Percentiles rank a stretch among this genome's conserved stretches.
phyloP scores from a whole-genome alignment of 352 stramenopile genomes.

The Globisporangium cederbergense region DNA sequence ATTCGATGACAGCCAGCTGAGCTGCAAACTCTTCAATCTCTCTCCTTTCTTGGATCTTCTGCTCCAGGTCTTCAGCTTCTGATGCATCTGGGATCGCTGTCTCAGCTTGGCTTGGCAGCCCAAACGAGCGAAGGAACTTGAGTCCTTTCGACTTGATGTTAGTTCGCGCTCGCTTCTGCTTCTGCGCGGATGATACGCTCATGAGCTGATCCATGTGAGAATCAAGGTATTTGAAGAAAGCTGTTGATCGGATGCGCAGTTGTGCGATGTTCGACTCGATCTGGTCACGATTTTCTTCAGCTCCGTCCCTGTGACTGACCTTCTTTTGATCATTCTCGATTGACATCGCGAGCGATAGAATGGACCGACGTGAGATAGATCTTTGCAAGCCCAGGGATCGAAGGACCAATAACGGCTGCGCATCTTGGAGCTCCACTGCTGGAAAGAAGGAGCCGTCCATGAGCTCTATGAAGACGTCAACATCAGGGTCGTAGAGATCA shows the following conservation, averaged over 20 bases:
- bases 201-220: conserved; percentile 51
- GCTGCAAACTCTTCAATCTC: conserved; percentile 69
- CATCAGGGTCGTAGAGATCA: conserved; percentile 70
- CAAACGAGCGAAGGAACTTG: conserved; percentile 48
- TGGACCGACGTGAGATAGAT: conserved; percentile 53
- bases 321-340: conserved; percentile 51
- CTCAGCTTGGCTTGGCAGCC: conserved; percentile 22
- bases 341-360: conserved; percentile 57
- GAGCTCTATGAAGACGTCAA: conserved; percentile 62
- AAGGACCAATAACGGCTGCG: conserved; percentile 46
- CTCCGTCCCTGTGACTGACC: conserved; percentile 15
- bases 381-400: conserved; percentile 66
- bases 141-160: conserved; percentile 51
- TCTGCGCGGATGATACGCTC: conserved; percentile 22
- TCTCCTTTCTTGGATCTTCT: conserved; percentile 26
- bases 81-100: background rate
- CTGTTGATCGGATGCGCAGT: conserved; percentile 34
- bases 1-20: conserved; percentile 50
- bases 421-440: conserved; percentile 51
- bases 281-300: conserved; percentile 17
- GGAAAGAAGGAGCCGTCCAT: conserved; percentile 74
- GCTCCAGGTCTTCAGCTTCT: conserved; percentile 29
- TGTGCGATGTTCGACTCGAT: conserved; percentile 16
- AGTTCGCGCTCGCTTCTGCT: conserved; percentile 28
- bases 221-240: conserved; percentile 72